These are phyloP conservation scores for Scutellospora calospora DNA, from an alignment of 371 early-diverging fungal species.

Conservation along the genomic window DNA sequence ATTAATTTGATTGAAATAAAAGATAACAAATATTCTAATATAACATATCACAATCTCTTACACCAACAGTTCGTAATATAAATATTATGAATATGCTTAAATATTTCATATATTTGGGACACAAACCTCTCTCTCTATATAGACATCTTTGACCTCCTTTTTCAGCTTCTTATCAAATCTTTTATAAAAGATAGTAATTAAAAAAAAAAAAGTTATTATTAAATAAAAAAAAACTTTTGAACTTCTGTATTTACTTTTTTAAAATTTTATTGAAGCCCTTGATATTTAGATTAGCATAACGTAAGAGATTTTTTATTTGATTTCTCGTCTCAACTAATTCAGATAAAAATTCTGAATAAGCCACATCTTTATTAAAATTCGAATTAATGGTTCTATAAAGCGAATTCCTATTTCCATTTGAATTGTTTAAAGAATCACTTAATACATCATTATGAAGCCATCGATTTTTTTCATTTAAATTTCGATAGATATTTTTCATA, in stretches of 20 bases:
- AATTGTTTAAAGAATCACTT: not conserved
- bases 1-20: not conserved
- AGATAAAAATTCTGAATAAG: conserved; percentile 62
- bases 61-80: not conserved
- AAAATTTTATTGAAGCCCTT: conserved; percentile 75
- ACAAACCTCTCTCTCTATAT: conserved; percentile 18
- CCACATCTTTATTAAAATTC: conserved; percentile 50
- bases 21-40: not conserved
- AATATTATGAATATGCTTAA: not conserved
- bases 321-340: conserved; percentile 69
- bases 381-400: not conserved
- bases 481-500: conserved; percentile 50
- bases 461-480: conserved; percentile 7
- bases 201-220: not conserved
- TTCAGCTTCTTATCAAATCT: conserved; percentile 16
- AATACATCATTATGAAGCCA: not conserved
- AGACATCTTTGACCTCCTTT: not conserved
- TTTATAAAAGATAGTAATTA: not conserved
- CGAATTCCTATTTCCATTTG: not conserved
- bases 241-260: conserved; percentile 65
- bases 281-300: conserved; percentile 73
- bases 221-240: not conserved
- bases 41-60: too few species aligned
- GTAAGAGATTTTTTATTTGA: conserved; percentile 65
- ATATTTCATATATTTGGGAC: not conserved